Base-by-base conservation (phyloP, 2,329 filamentous ascomycete genomes). In the Xenoacremonium recifei region DNA sequence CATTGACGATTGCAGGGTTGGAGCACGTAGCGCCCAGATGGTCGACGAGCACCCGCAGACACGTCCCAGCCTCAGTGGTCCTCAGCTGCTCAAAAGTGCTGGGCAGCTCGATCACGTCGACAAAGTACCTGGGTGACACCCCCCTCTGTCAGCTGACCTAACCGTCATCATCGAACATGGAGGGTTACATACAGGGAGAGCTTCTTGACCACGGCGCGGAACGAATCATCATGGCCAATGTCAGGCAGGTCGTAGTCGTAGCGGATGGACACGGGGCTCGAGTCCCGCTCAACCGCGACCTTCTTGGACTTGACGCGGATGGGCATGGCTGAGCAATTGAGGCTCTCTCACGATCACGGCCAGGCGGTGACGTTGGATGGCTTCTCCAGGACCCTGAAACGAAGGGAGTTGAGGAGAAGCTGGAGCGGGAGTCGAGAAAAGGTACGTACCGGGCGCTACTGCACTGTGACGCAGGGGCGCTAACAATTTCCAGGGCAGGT, bases 1-100 rank as follows among this genome's bases (percentile, higher is more conserved):
- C 85, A 57, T 85, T 86, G 33, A 90, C 82, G 40, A 88, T 78
- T 45, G 79, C 80, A 5, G 79, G 81, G 59, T 90, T 86, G 43
- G 79, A 80, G 55, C 84, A 83, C 16, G 75, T 75, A 17, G 72
- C 61, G 39, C 74, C 75, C 21, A 91, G 71, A 59, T 89, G 79
- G 30, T 80, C 75, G 35, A 87, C 81, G 40, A 91, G 67, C 17
- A 64, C 58, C 20, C 70, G 77, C 56, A 79, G 71, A 52, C 69
- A 79, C 48, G 71, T 75, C 2, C 82, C 82, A 19, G 81, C 79
- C 5, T 80, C 72, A 2, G 80, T 85, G 5, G 82, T 85, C 35
- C 84, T 74, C 7, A 89, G 71, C 62, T 89, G 85, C 58, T 90
- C 86, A 65, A 89, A 89, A 12, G 79, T 84, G 58, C 79, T 79